Evolutionary conservation across 2,329 filamentous ascomycete species (phyloP), one percentile per base, ranked within the genome.

Genomic region (Ophiostoma triangulosporum): DNA sequence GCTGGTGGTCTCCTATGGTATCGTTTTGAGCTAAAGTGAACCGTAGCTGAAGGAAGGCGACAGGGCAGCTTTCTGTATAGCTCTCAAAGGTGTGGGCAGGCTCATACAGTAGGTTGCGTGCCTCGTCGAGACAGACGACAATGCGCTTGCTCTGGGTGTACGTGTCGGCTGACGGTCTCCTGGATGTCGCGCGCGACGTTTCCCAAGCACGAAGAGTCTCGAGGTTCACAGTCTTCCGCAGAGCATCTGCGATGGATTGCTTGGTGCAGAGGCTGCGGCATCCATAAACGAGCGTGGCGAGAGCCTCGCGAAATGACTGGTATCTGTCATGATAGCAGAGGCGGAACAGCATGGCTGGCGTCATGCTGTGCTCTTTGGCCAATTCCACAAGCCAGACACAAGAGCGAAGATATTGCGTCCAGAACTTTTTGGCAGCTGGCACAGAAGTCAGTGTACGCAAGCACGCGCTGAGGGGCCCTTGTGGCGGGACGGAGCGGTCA

Each of bases 101-200:
- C 20, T 36, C 43, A n/a, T 36, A 5, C 3, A 52, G 22, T 1
- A 52, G 51, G 14, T 15, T 15, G 8, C 32, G 51, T 14, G 51
- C 40, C 15, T 52, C 51, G 32, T 52, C 51, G 12, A 52, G 6
- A 32, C 51, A 52, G 3, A 52, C 9, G 11, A 52, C 24, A 14
- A 52, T 33, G 11, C 9, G 31, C 9, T 8, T 33, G 11, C 15
- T 33, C 9, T 14, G 11, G 31, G 31, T 11, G 4, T 8, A 8
- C 3, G 4, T 14, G 15, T 14, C 31, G 9, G 31, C 29, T 11
- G 29, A 31, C 29, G 29, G 29, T 11, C 29, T 31, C 29, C 31
- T 33, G 31, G 31, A 8, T 33, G 31, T 3, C 11, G 31, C 31
- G 9, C 31, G 15, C 31, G n/a, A n/a, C n/a, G n/a, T n/a, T n/a